phyloP scores from a whole-genome alignment of 208 protist genomes.

The Leptomonas pyrrhocoris region DNA sequence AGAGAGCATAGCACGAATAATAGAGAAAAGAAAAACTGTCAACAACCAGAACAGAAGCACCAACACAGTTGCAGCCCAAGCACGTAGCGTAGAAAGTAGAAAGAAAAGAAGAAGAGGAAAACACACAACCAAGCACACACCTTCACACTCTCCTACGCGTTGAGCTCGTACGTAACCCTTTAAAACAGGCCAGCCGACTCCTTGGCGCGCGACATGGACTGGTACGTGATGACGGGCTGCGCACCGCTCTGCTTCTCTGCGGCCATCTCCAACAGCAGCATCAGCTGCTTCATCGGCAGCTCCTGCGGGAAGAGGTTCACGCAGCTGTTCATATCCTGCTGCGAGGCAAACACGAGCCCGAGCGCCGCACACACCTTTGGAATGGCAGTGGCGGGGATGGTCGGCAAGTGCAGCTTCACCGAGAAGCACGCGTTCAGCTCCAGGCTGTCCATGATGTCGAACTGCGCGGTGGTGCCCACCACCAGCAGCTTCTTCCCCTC shows the following conservation, averaged over 20 bases:
- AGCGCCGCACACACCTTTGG: slow-evolving; percentile 46
- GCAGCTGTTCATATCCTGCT: slow-evolving; percentile 36
- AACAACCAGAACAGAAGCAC: not conserved
- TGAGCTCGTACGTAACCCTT: not conserved
- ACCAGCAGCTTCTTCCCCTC: slow-evolving; percentile 94
- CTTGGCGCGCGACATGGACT: slow-evolving; percentile 59
- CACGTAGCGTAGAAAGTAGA: too few species aligned
- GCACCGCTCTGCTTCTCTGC: slow-evolving; percentile 44
- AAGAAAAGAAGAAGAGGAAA: not conserved
- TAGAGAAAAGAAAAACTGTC: not conserved
- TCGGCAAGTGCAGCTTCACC: slow-evolving; percentile 74
- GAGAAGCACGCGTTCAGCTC: slow-evolving; percentile 93
- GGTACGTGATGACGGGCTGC: slow-evolving; percentile 36
- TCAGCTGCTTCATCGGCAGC: slow-evolving; percentile 82
- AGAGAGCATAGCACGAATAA: too few species aligned
- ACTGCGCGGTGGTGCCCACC: slow-evolving; percentile 93
- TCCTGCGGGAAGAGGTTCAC: slow-evolving; percentile 33
- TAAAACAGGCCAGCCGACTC: slow-evolving; percentile 54
- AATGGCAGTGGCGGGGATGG: slow-evolving; percentile 45
- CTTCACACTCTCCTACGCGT: too few species aligned
- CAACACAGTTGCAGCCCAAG: too few species aligned
- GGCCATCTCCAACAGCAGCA: slow-evolving; percentile 85
- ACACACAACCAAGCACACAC: not conserved
- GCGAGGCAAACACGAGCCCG: slow-evolving; percentile 46
- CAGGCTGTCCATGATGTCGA: slow-evolving; percentile 89